These are phyloP conservation scores for Excoecaria agallocha DNA, from an alignment of 345 rosid genomes.

Conservation along the genomic window DNA sequence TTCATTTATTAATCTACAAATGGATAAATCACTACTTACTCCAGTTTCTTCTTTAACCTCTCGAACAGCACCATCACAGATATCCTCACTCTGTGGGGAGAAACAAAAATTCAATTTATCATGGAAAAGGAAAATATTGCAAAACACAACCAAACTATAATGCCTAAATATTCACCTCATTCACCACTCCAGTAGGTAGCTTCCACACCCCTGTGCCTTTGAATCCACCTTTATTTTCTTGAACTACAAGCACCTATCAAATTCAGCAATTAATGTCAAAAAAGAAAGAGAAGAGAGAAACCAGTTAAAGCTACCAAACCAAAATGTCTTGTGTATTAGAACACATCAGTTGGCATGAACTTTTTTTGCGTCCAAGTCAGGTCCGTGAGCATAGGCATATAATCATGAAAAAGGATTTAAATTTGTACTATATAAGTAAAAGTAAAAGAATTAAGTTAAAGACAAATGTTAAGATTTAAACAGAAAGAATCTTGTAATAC, in stretches of 20 bases:
- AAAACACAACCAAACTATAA: background rate
- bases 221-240: constrained; percentile 60
- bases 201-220: constrained; percentile 65
- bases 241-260: constrained; percentile 76
- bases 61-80: constrained; percentile 53
- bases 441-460: background rate
- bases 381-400: background rate
- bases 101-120: constrained; percentile 14
- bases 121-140: background rate
- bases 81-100: constrained; percentile 66
- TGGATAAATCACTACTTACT: constrained; percentile 38
- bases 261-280: background rate
- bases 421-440: background rate
- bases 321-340: background rate
- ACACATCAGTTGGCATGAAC: background rate
- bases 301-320: background rate
- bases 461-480: background rate
- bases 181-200: constrained; percentile 71
- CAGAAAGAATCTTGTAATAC: constrained; percentile 24
- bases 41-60: constrained; percentile 91
- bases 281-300: background rate
- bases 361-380: background rate
- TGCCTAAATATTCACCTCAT: constrained; percentile 46
- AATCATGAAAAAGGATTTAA: background rate
- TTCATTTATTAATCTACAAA: background rate